These are phyloP conservation scores for Colletotrichum simmondsii DNA, from an alignment of 2,329 filamentous ascomycete species.

Conservation along the genomic window DNA sequence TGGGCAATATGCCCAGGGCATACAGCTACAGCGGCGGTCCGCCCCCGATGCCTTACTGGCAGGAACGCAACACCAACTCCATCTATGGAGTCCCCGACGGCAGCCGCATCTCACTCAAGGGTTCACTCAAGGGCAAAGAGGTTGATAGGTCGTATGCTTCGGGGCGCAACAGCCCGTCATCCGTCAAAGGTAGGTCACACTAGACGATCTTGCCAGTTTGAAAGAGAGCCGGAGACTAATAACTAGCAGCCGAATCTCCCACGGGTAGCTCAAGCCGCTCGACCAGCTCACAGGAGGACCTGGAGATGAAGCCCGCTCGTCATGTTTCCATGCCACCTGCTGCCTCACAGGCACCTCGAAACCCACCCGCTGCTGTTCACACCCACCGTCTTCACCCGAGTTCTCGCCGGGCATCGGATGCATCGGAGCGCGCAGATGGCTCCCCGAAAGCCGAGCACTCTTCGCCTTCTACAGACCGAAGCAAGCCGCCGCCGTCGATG, in stretches of 20 bases:
- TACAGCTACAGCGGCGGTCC: slow-evolving; percentile 57
- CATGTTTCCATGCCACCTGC: slow-evolving; percentile 30
- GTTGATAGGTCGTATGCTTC: slow-evolving; percentile 47
- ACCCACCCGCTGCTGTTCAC: not conserved
- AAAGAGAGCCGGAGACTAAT: slow-evolving; percentile 22
- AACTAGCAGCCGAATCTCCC: slow-evolving; percentile 38
- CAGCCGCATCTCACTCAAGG: slow-evolving; percentile 48
- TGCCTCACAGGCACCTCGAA: slow-evolving; percentile 1
- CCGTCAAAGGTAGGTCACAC: slow-evolving; percentile 47
- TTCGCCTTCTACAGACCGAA: slow-evolving; percentile 1
- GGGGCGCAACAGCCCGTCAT: slow-evolving; percentile 48
- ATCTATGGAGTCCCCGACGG: slow-evolving; percentile 43
- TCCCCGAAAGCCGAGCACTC: slow-evolving; percentile 19
- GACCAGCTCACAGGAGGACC: slow-evolving; percentile 51
- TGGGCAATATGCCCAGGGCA: slow-evolving; percentile 51
- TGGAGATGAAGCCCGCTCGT: slow-evolving; percentile 49
- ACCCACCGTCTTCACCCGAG: slow-evolving; percentile 41
- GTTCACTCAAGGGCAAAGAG: slow-evolving; percentile 57
- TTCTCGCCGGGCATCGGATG: slow-evolving; percentile 44
- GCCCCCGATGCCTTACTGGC: slow-evolving; percentile 38
- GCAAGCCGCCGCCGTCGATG: slow-evolving; percentile 43
- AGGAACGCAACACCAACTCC: slow-evolving; percentile 43
- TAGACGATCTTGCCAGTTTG: not conserved
- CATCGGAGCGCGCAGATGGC: slow-evolving; percentile 36
- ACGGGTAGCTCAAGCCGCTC: slow-evolving; percentile 51